phyloP scores from a whole-genome alignment of 2,329 filamentous ascomycete genomes.

The Aspergillus transmontanensis region DNA sequence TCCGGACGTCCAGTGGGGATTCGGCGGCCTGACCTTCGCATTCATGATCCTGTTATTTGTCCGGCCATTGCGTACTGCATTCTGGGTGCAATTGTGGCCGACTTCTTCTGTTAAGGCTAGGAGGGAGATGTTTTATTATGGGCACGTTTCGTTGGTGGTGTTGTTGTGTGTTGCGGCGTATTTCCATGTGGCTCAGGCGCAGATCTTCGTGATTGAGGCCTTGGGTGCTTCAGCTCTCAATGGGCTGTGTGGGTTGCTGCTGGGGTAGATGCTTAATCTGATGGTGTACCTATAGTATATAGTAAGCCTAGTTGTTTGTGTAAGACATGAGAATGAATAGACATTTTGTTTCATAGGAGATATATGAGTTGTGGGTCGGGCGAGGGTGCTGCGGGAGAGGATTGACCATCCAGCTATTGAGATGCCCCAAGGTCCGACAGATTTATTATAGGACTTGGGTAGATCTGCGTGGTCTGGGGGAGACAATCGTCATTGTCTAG shows the following conservation, averaged over 20 bases:
- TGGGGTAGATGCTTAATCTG: constrained; percentile 1
- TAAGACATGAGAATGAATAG: not conserved
- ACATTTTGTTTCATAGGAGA: not conserved
- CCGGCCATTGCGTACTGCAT: constrained; percentile 39
- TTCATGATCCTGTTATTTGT: constrained; percentile 53
- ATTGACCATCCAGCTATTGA: not conserved
- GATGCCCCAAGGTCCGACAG: not conserved
- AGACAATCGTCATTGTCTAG: not conserved
- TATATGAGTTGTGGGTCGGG: not conserved
- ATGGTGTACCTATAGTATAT: not conserved
- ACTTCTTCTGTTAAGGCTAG: constrained; percentile 31
- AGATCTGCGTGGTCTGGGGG: not conserved
- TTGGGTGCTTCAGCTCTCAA: constrained; percentile 51
- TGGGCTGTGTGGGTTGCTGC: constrained; percentile 30
- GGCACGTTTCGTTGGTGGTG: constrained; percentile 56
- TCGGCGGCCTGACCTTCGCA: constrained; percentile 52
- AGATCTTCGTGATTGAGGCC: constrained; percentile 56
- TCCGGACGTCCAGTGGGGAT: constrained; percentile 59
- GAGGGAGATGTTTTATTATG: constrained; percentile 55
- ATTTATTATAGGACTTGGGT: not conserved
- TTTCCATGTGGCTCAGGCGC: constrained; percentile 59
- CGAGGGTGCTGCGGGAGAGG: not conserved
- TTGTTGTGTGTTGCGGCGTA: constrained; percentile 54
- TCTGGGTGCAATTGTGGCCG: constrained; percentile 15
- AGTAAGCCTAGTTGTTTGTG: not conserved